Percentiles rank a stretch among this genome's conserved stretches.
Evolutionary conservation across 2,329 filamentous ascomycete species (phyloP).

Genomic region (Apiospora sp.): DNA sequence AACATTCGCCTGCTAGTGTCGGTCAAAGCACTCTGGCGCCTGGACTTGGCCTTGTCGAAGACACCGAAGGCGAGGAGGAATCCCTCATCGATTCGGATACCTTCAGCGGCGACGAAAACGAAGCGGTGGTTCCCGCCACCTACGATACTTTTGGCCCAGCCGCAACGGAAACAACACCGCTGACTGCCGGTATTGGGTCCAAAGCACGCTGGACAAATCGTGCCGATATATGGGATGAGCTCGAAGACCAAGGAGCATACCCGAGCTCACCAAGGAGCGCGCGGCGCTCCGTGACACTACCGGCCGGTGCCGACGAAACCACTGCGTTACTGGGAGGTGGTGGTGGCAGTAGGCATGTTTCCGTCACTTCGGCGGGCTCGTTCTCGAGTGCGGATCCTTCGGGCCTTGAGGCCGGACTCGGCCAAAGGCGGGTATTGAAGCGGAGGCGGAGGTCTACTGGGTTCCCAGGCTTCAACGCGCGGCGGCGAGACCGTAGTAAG

Average conservation of each 20-base stretch:
- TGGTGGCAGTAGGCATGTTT: conserved; percentile 33
- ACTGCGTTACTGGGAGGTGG: conserved; percentile 47
- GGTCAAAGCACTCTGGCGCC: conserved; percentile 78
- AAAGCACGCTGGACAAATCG: conserved; percentile 70
- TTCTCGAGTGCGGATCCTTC: conserved; percentile 36
- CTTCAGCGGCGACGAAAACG: conserved; percentile 53
- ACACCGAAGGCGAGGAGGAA: conserved; percentile 68
- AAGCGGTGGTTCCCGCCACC: conserved; percentile 42
- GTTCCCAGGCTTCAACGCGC: conserved; percentile 67
- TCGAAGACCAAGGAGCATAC: conserved; percentile 73
- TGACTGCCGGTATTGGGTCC: conserved; percentile 54
- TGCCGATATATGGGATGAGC: conserved; percentile 86
- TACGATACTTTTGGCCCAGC: conserved; percentile 58
- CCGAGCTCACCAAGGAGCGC: conserved; percentile 50
- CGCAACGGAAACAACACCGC: conserved; percentile 47
- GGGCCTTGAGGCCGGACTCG: conserved; percentile 32
- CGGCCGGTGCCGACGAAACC: conserved; percentile 47
- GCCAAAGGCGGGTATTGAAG: conserved; percentile 44
- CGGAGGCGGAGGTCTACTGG: conserved; percentile 66
- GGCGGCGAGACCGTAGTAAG: conserved; percentile 49
- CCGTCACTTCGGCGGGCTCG: conserved; percentile 40
- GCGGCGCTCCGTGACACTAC: conserved; percentile 58
- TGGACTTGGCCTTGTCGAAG: conserved; percentile 81
- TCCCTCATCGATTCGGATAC: conserved; percentile 58
- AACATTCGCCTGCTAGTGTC: conserved; percentile 62